A percentile compares a stretch with the other conserved stretches of the same genome.
phyloP scores from a whole-genome alignment of 2,329 filamentous ascomycete species.

The Aspergillus neotritici region DNA sequence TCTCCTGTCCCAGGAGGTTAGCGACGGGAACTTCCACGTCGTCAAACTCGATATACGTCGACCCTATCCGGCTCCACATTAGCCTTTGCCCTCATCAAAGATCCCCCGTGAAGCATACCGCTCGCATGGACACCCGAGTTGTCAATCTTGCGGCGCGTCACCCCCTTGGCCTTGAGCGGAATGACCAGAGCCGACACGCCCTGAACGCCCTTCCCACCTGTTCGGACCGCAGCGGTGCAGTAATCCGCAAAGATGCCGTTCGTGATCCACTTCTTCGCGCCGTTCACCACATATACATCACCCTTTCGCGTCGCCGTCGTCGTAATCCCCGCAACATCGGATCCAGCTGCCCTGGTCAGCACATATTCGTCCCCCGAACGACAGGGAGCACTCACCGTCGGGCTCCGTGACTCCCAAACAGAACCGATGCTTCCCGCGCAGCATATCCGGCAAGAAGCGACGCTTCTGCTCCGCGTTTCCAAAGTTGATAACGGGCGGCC shows the following conservation, averaged over 20 bases:
- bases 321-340: conserved; percentile 55
- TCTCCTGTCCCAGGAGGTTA: conserved; percentile 69
- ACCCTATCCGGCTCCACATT: conserved; percentile 8
- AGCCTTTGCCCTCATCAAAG: not conserved
- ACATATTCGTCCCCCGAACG: not conserved
- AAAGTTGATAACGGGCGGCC: conserved; percentile 27
- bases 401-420: conserved; percentile 54
- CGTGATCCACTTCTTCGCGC: conserved; percentile 61
- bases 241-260: conserved; percentile 53
- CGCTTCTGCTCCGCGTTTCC: conserved; percentile 26
- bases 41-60: conserved; percentile 71
- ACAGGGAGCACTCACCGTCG: conserved; percentile 23
- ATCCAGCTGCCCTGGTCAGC: conserved; percentile 37
- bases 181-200: conserved; percentile 58
- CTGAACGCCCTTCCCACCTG: conserved; percentile 48
- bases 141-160: conserved; percentile 48
- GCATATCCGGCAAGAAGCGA: conserved; percentile 53
- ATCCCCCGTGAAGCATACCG: conserved; percentile 26
- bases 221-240: conserved; percentile 56
- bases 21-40: conserved; percentile 73
- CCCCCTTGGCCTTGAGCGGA: conserved; percentile 45
- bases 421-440: conserved; percentile 53
- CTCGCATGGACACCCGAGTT: conserved; percentile 58
- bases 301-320: conserved; percentile 50
- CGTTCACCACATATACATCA: conserved; percentile 53